Percentiles rank a stretch among this genome's conserved stretches.
Conservation (phyloP, 1,284 basidiomycete species). For the Phellinidium pouzarii region DNA sequence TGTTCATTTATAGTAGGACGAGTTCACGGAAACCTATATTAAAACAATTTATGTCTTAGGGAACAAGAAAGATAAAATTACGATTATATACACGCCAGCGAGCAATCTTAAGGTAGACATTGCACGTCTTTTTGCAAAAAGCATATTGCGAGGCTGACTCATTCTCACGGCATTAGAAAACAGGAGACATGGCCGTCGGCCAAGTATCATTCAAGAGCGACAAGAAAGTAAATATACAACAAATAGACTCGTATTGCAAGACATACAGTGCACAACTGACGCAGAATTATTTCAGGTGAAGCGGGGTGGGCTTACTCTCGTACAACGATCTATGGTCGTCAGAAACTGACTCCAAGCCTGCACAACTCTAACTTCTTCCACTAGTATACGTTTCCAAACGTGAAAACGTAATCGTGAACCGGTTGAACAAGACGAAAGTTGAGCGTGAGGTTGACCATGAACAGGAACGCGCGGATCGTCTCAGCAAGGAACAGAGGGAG, state of each 20-base stretch:
- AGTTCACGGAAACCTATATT: too few relatives aligned
- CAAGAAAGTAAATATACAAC: slow-evolving; percentile 59
- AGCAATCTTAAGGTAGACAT: slow-evolving; percentile 76
- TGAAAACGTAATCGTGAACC: slow-evolving; percentile 88
- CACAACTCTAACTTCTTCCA: slow-evolving; percentile 2
- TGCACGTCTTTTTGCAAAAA: neutral
- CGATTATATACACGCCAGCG: slow-evolving; percentile 91
- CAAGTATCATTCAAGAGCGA: slow-evolving; percentile 93
- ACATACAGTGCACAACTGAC: neutral
- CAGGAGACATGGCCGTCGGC: slow-evolving; percentile 93
- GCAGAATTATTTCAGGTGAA: slow-evolving; percentile 51
- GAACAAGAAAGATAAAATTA: slow-evolving; percentile 93
- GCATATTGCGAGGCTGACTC: neutral
- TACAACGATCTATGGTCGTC: neutral
- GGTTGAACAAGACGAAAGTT: slow-evolving; percentile 91
- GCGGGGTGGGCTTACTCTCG: slow-evolving; percentile 44
- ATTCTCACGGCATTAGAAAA: slow-evolving; percentile 55
- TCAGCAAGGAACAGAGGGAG: slow-evolving; percentile 65
- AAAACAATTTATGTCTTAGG: slow-evolving; percentile 51
- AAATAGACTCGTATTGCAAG: neutral
- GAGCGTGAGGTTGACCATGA: slow-evolving; percentile 88
- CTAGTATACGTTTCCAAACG: slow-evolving; percentile 73
- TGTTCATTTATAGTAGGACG: too few relatives aligned
- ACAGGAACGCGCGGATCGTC: slow-evolving; percentile 76
- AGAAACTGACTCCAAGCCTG: slow-evolving; percentile 5